phyloP scores from a whole-genome alignment of 2,329 filamentous ascomycete genomes.

The Aspergillus luchuensis region DNA sequence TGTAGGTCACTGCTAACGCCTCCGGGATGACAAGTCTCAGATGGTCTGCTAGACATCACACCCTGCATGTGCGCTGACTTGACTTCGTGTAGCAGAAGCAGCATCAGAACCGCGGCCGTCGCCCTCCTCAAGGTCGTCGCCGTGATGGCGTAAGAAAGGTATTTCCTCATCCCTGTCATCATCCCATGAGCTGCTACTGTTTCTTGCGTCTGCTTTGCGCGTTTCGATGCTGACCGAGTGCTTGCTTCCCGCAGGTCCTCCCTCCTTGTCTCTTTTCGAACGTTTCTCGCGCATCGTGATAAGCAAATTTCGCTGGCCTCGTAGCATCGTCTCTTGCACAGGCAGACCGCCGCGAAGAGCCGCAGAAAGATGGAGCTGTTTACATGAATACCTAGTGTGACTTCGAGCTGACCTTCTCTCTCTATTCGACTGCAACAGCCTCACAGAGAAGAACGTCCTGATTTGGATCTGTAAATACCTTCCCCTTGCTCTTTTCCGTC shows the following conservation, averaged over 20 bases:
- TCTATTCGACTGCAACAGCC: constrained; percentile 45
- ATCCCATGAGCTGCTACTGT: neutral
- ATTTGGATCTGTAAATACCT: constrained; percentile 47
- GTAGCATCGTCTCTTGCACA: constrained; percentile 29
- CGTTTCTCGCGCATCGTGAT: constrained; percentile 44
- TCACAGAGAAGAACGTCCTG: constrained; percentile 48
- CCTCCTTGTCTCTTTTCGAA: constrained; percentile 43
- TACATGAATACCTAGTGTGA: constrained; percentile 40
- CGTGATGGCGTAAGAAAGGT: constrained; percentile 93
- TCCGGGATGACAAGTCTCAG: constrained; percentile 4
- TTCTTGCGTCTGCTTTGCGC: neutral
- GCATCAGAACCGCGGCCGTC: constrained; percentile 36
- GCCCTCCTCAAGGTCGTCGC: constrained; percentile 54
- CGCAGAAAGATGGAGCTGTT: constrained; percentile 37
- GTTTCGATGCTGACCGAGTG: constrained; percentile 14
- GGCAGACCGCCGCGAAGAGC: constrained; percentile 29
- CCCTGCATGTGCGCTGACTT: constrained; percentile 19
- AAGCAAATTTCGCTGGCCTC: constrained; percentile 32
- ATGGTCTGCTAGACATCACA: neutral
- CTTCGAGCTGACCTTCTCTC: constrained; percentile 49
- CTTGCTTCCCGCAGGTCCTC: constrained; percentile 40
- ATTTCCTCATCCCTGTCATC: constrained; percentile 18
- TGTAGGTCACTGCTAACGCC: constrained; percentile 41
- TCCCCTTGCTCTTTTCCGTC: neutral
- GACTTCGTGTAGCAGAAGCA: constrained; percentile 25